Base-by-base conservation (phyloP, 2,329 filamentous ascomycete genomes). In the Penicillium sp. region DNA sequence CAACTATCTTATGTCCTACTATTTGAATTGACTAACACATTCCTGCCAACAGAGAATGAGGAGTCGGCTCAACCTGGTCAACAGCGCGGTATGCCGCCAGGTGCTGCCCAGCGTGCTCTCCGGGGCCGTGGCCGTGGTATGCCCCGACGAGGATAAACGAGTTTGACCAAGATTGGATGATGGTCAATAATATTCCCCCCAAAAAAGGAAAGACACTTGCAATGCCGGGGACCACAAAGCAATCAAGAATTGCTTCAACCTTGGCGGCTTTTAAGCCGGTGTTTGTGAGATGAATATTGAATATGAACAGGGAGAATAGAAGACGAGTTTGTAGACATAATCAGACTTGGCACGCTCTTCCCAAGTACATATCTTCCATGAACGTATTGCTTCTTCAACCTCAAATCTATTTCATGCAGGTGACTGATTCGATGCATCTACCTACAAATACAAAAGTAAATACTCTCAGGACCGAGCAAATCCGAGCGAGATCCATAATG, bases 21-120 rank as follows among this genome's bases (percentile, higher is more conserved):
- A 16, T 44, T 11, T 5, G 23, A 4, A 26, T 53, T 54, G 23
- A 47, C 60, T 69, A 61, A 69, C 51, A 16, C 26, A 46, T 30
- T 41, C 38, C 47, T 43, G 23, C 23, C 23, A 23, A 67, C 72
- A 83, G 81, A 84, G 77, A 99, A 99, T 76, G 91, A 99, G 79
- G 92, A 97, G 79, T 96, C 90, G 68, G 83, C 87, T 66, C 81
- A 85, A 73, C 89, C 92, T 23, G 90, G 96, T 8, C 93, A 93
- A 0, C 83, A 85, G 52, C 82, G 89, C 74, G 83, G 85, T 18
- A 79, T 92, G 62, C 89, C 89, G 4, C 87, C 87, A 1, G 89
- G 89, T 63, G 92, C 93, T 19, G 92, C 93, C 10, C 93, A 97
- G 79, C 82, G 93, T 68, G 93, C 91, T 39, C 77, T 97, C 62